Evolutionary conservation across 345 rosid species (phyloP), one percentile per base, ranked within the genome.

Genomic region (Populus euphratica): DNA sequence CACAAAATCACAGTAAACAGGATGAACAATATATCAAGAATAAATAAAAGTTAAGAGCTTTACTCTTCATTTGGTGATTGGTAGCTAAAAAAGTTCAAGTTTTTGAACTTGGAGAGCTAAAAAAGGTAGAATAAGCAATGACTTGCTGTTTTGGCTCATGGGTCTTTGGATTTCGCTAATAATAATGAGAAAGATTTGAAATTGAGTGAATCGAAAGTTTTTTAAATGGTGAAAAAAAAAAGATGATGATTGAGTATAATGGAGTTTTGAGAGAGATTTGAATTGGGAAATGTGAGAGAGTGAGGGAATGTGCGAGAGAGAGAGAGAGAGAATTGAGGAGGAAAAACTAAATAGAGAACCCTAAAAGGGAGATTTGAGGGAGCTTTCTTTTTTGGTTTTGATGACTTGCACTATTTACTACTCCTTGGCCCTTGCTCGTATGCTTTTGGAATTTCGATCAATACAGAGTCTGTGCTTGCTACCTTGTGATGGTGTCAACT

Each of bases 131-230:
- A 59, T 23, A 17, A 68, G 36, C 38, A 52, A 39, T 38, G 13
- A 35, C 44, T 29, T 69, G 52, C 68, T 47, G 52, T 21, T 77
- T 5, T 5, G 50, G 20, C 25, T 76, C 72, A 66, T 72, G 76
- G 68, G 29, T 56, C 69, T 71, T 43, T 29, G 47, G 52, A n/a
- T 50, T 39, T 33, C 70, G 71, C 5, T 73, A 59, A 7, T 14
- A 61, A 79, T 13, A 31, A 73, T 56, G 81, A 72, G 23, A 39
- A 73, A 50, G 44, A 31, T 74, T 79, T 69, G 74, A 74, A 79
- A 69, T 8, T 31, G 66, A 64, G 70, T 23, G 25, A 33, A 39
- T 18, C 13, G 18, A 69, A 13, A 39, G 72, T n/a, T 69, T 38
- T 69, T 12, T 35, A 50, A 25, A 66, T 41, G 75, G 64, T 59